Conservation (phyloP, 768 basidiomycete species). For the Boletus sensibilis region DNA sequence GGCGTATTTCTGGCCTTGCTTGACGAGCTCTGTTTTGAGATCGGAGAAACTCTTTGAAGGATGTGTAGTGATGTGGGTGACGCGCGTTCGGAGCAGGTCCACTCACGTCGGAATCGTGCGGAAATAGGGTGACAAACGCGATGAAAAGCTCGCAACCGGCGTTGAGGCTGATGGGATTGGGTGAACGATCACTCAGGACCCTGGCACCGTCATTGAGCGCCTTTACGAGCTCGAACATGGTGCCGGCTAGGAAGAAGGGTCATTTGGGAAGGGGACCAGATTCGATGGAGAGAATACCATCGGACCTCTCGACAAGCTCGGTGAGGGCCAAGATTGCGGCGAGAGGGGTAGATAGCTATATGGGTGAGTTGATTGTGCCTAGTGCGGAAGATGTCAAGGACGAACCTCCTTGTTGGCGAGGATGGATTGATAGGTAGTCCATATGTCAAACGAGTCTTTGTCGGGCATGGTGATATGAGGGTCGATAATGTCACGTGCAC, state of each 20-base stretch:
- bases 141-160: constrained; percentile 92
- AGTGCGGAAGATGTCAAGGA: neutral
- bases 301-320: constrained; percentile 74
- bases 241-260: constrained; percentile 56
- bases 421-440: constrained; percentile 54
- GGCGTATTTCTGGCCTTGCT: constrained; percentile 77
- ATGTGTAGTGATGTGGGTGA: constrained; percentile 3
- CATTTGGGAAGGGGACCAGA: constrained; percentile 1
- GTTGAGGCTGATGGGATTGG: constrained; percentile 80
- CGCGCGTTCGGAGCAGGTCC: constrained; percentile 13
- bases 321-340: constrained; percentile 88
- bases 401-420: constrained; percentile 67
- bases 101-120: constrained; percentile 77
- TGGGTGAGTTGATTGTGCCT: neutral
- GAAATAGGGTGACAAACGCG: constrained; percentile 82
- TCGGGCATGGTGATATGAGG: constrained; percentile 11
- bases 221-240: constrained; percentile 89
- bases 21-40: constrained; percentile 79
- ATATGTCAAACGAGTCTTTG: constrained; percentile 42
- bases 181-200: constrained; percentile 55
- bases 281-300: constrained; percentile 50
- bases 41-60: constrained; percentile 69
- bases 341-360: constrained; percentile 74
- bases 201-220: constrained; percentile 77
- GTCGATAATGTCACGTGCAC: constrained; percentile 18